These are phyloP conservation scores for Solanum ossicruentum DNA, from an alignment of 257 asterid genomes.

Conservation along the genomic window DNA sequence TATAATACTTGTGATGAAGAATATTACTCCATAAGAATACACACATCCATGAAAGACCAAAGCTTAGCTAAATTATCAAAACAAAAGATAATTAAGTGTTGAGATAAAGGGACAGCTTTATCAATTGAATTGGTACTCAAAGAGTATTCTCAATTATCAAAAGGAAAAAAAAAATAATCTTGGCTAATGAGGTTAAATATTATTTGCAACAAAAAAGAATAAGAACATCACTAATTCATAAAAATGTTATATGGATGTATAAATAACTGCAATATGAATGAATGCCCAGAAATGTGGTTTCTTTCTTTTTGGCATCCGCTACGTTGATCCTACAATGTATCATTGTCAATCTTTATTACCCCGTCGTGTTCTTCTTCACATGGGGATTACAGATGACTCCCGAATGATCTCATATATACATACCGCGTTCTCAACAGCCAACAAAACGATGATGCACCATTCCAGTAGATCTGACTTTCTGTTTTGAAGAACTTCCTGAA, in stretches of 20 bases:
- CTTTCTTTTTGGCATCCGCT: neutral
- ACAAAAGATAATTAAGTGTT: neutral
- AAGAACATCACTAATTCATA: neutral
- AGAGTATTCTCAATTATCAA: neutral
- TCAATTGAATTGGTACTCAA: neutral
- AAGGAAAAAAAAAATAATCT: neutral
- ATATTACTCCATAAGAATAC: too few relatives aligned
- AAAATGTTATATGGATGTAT: neutral
- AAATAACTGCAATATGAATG: neutral
- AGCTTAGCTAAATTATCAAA: neutral
- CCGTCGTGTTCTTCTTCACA: neutral
- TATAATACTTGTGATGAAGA: too few relatives aligned
- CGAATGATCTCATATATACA: slow-evolving; percentile 51
- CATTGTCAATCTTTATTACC: neutral
- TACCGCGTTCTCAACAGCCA: slow-evolving; percentile 60
- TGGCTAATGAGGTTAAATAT: neutral
- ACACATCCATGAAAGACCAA: neutral
- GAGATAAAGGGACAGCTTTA: neutral
- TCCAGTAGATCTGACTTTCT: slow-evolving; percentile 82
- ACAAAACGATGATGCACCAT: slow-evolving; percentile 81
- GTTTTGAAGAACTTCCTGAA: slow-evolving; percentile 94
- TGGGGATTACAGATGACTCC: slow-evolving; percentile 30
- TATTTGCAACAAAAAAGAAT: neutral
- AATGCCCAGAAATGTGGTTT: neutral
- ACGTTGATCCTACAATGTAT: neutral